Conservation (phyloP, 768 basidiomycete species). For the Agaricus sinodeliciosus region DNA sequence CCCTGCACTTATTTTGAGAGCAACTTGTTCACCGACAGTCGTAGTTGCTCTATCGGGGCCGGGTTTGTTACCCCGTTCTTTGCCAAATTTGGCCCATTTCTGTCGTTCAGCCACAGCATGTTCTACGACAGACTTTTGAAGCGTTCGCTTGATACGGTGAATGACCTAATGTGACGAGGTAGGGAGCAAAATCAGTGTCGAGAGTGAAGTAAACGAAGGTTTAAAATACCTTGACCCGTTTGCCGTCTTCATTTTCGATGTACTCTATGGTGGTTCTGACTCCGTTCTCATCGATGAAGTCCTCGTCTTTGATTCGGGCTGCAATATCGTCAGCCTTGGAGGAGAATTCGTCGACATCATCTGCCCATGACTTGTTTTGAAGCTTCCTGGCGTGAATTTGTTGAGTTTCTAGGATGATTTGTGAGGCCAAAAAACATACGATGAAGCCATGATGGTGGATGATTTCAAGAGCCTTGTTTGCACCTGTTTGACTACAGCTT, state of each 20-base stretch:
- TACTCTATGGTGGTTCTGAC: constrained; percentile 82
- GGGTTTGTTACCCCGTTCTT: constrained; percentile 77
- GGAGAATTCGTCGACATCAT: constrained; percentile 59
- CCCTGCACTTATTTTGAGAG: constrained; percentile 44
- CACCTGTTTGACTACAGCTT: constrained; percentile 3
- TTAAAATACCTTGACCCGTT: constrained; percentile 78
- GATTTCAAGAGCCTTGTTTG: neutral
- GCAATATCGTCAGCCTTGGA: constrained; percentile 27
- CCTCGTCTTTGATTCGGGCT: constrained; percentile 44
- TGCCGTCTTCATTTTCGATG: constrained; percentile 83
- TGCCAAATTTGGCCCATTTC: constrained; percentile 90
- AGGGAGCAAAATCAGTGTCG: constrained; percentile 3
- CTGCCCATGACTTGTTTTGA: constrained; percentile 80
- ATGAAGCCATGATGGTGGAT: constrained; percentile 22
- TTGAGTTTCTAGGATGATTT: neutral
- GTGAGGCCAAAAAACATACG: constrained; percentile 19
- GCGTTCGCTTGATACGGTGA: constrained; percentile 74
- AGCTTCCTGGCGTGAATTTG: constrained; percentile 19
- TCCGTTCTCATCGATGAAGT: constrained; percentile 81
- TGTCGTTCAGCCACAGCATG: constrained; percentile 92
- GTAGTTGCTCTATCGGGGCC: constrained; percentile 94
- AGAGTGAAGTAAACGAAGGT: neutral
- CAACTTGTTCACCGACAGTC: constrained; percentile 68
- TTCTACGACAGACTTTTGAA: constrained; percentile 90
- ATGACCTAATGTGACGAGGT: constrained; percentile 52